A percentile compares a stretch with the other conserved stretches of the same genome.
Conservation (phyloP, 352 stramenopile species). For the Globisporangium cystogenes region DNA sequence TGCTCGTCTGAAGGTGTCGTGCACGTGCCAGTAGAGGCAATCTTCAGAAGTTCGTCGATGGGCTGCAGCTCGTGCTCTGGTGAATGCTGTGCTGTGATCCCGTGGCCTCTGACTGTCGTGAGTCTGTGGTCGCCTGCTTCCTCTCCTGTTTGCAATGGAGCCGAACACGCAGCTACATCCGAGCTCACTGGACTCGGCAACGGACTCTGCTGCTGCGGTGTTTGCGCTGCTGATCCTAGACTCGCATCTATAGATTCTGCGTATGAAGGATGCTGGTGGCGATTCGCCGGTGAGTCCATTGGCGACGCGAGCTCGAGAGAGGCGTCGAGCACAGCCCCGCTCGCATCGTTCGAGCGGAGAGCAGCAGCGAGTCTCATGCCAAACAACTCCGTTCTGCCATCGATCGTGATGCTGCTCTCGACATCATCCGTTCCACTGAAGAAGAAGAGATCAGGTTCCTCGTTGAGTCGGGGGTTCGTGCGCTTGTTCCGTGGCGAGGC, state of each 20-base stretch:
- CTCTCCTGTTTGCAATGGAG: background rate
- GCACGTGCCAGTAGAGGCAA: background rate
- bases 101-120: background rate
- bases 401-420: background rate
- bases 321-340: background rate
- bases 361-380: background rate
- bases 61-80: background rate
- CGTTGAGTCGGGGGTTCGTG: background rate
- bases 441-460: background rate
- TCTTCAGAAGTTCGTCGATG: background rate
- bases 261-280: background rate
- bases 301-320: slow-evolving; percentile 7
- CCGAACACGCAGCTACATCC: background rate
- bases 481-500: background rate
- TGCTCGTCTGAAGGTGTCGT: background rate
- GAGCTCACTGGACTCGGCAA: background rate
- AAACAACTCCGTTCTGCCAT: background rate
- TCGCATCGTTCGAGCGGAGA: background rate
- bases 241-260: background rate
- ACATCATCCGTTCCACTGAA: background rate
- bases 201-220: background rate
- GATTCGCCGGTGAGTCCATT: background rate
- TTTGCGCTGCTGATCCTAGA: background rate
- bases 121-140: no score
- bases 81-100: background rate